A percentile compares a stretch with the other conserved stretches of the same genome.
Conservation (phyloP, 176 grass and related monocot species). For the Carex cristatella region DNA sequence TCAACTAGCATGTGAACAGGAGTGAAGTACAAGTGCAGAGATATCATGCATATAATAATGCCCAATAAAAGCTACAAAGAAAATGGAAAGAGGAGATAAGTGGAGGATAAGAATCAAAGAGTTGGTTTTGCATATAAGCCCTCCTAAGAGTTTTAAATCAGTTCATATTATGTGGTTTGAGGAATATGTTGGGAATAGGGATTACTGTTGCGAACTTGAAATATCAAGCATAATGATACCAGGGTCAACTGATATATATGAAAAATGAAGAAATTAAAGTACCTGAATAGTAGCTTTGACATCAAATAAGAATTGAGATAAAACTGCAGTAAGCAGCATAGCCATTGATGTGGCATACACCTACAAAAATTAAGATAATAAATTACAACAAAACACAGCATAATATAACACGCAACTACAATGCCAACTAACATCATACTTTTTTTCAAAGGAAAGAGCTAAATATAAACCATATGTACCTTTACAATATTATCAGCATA, state of each 20-base stretch:
- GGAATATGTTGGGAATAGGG: not conserved
- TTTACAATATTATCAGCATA: conserved; percentile 98
- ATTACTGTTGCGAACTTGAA: not conserved
- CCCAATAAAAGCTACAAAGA: conserved; percentile 88
- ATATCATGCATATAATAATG: conserved; percentile 92
- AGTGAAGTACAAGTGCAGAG: conserved; percentile 97
- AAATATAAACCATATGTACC: conserved; percentile 35
- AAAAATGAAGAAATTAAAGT: too few species aligned
- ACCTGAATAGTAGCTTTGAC: conserved; percentile 90
- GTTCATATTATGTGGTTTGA: not conserved
- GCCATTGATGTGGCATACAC: conserved; percentile 99
- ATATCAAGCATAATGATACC: conserved; percentile 2
- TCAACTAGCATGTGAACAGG: conserved; percentile 71
- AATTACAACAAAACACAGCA: not conserved
- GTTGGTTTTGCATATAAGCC: conserved; percentile 15
- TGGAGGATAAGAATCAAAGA: conserved; percentile 23
- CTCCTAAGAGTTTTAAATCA: conserved; percentile 1
- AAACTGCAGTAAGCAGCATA: conserved; percentile 88
- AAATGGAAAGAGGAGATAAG: not conserved
- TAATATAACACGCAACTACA: not conserved
- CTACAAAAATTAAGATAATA: conserved; percentile 32
- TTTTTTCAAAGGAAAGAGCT: not conserved
- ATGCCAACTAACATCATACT: not conserved
- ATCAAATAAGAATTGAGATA: conserved; percentile 83
- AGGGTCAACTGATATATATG: not conserved